Conservation (phyloP, 208 protist genomes). For the Trypanosoma vivax region DNA sequence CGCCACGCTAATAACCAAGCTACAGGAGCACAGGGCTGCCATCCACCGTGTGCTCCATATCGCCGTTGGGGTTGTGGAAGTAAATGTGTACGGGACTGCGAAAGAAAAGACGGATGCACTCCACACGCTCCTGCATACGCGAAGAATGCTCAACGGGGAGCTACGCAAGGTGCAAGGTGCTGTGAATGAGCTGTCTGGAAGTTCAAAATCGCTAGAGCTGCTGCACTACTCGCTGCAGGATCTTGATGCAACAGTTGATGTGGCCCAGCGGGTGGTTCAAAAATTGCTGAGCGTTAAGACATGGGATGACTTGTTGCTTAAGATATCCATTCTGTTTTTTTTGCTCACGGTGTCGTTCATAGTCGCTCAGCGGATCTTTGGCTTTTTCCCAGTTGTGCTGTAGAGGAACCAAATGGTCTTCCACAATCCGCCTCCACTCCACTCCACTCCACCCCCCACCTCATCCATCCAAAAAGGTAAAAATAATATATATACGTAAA, state of each 20-base stretch:
- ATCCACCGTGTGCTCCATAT: constrained; percentile 42
- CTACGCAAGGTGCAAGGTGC: constrained; percentile 67
- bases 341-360: constrained; percentile 57
- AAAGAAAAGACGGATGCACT: constrained; percentile 48
- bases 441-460: too few relatives aligned
- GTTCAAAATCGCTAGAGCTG: constrained; percentile 31
- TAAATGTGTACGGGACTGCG: constrained; percentile 9
- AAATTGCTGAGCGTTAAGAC: constrained; percentile 55
- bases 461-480: too few relatives aligned
- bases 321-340: constrained; percentile 49
- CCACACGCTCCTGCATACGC: constrained; percentile 67
- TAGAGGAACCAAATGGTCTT: too few relatives aligned
- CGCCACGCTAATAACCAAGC: constrained; percentile 6
- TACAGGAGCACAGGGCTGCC: constrained; percentile 32
- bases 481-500: too few relatives aligned
- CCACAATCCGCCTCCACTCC: too few relatives aligned
- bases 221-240: constrained; percentile 54
- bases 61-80: constrained; percentile 35
- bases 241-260: constrained; percentile 58
- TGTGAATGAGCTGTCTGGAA: constrained; percentile 42
- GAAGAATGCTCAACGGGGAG: constrained; percentile 61
- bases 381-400: constrained; percentile 54
- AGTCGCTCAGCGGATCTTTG: constrained; percentile 53
- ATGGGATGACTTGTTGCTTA: constrained; percentile 54
- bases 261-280: constrained; percentile 48